Percentiles rank a stretch among this genome's conserved stretches.
These are phyloP conservation scores for Bothriochloa decipiens DNA, from an alignment of 176 grass and related monocot genomes.

Conservation along the genomic window DNA sequence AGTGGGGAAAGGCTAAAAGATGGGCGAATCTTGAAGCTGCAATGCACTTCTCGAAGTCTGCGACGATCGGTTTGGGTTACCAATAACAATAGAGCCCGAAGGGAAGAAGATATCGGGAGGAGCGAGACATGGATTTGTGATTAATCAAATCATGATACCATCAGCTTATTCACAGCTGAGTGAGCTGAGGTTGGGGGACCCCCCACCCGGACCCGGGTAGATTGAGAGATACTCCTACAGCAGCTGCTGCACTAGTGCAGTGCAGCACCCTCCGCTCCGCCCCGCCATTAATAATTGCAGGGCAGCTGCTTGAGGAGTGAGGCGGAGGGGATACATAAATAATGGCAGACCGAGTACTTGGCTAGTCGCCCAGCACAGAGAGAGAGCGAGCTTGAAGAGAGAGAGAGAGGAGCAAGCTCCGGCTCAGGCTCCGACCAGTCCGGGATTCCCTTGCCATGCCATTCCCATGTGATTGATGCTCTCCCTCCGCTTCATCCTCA, in stretches of 20 bases:
- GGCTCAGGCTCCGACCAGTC: too few relatives aligned
- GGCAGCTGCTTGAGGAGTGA: not conserved
- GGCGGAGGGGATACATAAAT: not conserved
- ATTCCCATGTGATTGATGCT: conserved; percentile 25
- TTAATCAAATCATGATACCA: not conserved
- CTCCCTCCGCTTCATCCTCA: not conserved
- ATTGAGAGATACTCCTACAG: too few relatives aligned
- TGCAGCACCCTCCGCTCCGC: too few relatives aligned
- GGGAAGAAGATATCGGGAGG: not conserved
- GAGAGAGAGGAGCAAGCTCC: too few relatives aligned
- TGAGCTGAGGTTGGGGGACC: too few relatives aligned
- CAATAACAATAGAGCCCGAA: conserved; percentile 22
- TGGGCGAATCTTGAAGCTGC: conserved; percentile 1
- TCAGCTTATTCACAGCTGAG: not conserved
- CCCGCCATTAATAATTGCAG: not conserved
- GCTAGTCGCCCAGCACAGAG: not conserved
- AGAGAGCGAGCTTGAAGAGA: not conserved
- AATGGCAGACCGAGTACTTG: not conserved
- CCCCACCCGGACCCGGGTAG: not conserved
- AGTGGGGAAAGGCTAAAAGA: too few relatives aligned
- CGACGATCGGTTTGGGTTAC: not conserved
- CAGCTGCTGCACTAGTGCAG: too few relatives aligned
- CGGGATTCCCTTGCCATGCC: conserved; percentile 22
- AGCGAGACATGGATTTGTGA: not conserved
- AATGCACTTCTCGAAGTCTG: not conserved